A percentile compares a stretch with the other conserved stretches of the same genome.
Evolutionary conservation across 164 flowering plant species (phyloP).

Genomic region (Kalanchoe fedtschenkoi): DNA sequence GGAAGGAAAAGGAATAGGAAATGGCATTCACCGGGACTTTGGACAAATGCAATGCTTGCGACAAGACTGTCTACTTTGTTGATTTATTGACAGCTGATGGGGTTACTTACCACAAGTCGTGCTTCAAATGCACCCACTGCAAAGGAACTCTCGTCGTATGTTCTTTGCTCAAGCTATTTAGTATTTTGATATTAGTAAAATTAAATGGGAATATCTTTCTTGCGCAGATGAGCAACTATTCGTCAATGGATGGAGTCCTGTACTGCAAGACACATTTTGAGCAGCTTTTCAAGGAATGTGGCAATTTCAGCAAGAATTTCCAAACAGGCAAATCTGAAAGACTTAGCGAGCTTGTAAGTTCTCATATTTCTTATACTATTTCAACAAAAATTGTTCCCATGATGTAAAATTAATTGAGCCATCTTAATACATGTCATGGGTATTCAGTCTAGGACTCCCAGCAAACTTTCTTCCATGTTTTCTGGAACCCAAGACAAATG

Average conservation of each 20-base stretch:
- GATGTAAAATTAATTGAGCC: neutral
- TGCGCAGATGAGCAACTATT: conserved; percentile 6
- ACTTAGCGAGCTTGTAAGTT: conserved; percentile 4
- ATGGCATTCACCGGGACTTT: conserved; percentile 63
- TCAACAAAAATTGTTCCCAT: neutral
- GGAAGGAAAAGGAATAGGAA: conserved; percentile 5
- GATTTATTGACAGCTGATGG: conserved; percentile 61
- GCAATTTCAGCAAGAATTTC: conserved; percentile 9
- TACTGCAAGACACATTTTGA: conserved; percentile 8
- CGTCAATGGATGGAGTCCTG: conserved; percentile 7
- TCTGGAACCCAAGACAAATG: conserved; percentile 6
- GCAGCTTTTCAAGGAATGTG: conserved; percentile 8
- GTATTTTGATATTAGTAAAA: neutral
- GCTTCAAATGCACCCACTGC: conserved; percentile 73
- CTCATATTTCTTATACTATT: neutral
- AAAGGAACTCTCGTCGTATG: conserved; percentile 58
- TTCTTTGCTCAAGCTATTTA: neutral
- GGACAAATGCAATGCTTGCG: conserved; percentile 69
- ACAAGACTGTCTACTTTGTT: conserved; percentile 57
- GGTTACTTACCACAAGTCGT: conserved; percentile 42
- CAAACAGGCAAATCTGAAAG: conserved; percentile 7
- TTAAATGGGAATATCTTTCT: neutral
- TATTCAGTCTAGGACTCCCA: conserved; percentile 5
- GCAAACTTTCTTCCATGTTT: conserved; percentile 2
- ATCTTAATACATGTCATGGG: neutral